phyloP scores from a whole-genome alignment of 2,329 filamentous ascomycete genomes.

The Neoarthrinium moseri region DNA sequence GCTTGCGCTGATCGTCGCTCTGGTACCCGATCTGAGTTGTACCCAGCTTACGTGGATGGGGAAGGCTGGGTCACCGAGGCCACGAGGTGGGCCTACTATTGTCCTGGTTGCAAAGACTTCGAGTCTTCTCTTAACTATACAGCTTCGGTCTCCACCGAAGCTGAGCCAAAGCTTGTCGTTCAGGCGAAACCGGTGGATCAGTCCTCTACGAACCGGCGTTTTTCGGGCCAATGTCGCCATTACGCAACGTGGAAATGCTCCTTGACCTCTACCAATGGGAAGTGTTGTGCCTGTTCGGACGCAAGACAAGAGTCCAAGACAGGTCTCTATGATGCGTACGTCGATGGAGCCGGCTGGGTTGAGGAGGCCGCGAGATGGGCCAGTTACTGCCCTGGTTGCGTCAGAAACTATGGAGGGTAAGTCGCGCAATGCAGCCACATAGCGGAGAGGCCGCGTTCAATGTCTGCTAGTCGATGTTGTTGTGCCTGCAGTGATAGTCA shows the following conservation, averaged over 20 bases:
- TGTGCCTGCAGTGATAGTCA: conserved; percentile 15
- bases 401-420: background rate
- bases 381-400: conserved; percentile 1
- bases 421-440: background rate
- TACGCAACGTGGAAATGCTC: background rate
- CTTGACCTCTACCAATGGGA: background rate
- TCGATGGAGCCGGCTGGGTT: background rate
- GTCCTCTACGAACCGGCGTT: no score
- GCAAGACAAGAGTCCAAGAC: background rate
- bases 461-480: conserved; percentile 7
- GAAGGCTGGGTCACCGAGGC: conserved; percentile 13
- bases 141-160: background rate
- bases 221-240: background rate
- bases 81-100: conserved; percentile 17
- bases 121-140: background rate
- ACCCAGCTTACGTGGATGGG: conserved; percentile 14
- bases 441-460: background rate
- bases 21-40: conserved; percentile 5
- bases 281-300: conserved; percentile 6
- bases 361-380: background rate
- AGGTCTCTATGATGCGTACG: background rate
- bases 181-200: no score
- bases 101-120: background rate
- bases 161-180: no score
- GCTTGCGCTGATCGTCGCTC: conserved; percentile 15